A percentile compares a stretch with the other conserved stretches of the same genome.
Conservation (phyloP, 768 basidiomycete genomes). For the Boletellus ananas region DNA sequence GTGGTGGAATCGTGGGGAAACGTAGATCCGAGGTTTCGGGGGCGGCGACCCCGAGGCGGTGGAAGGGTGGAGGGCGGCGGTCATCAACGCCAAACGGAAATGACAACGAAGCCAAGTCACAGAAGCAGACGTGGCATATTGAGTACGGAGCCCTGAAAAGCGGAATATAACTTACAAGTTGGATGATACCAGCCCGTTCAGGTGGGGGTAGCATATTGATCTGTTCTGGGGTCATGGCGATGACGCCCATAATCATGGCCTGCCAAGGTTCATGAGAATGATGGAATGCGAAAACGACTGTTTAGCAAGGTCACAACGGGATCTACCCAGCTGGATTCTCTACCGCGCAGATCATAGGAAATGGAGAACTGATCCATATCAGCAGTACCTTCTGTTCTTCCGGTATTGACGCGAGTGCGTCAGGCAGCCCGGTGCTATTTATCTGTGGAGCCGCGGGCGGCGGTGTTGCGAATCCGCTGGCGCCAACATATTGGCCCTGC, state of each 20-base stretch:
- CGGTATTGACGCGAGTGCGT: conserved; percentile 55
- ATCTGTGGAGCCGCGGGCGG: conserved; percentile 20
- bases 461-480: conserved; percentile 19
- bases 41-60: conserved; percentile 5
- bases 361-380: conserved; percentile 5
- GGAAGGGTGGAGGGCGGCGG: conserved; percentile 17
- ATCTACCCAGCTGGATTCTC: neutral
- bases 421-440: conserved; percentile 35
- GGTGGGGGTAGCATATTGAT: conserved; percentile 68
- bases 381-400: conserved; percentile 63
- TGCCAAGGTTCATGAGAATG: conserved; percentile 26
- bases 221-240: conserved; percentile 83
- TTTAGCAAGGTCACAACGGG: neutral
- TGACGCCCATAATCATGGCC: conserved; percentile 74
- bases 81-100: conserved; percentile 26
- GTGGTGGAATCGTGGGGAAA: conserved; percentile 12
- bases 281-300: conserved; percentile 1
- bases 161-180: conserved; percentile 59
- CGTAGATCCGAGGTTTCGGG: conserved; percentile 5
- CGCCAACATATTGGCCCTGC: conserved; percentile 18
- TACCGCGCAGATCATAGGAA: conserved; percentile 3
- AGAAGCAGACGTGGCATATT: conserved; percentile 8
- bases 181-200: conserved; percentile 75
- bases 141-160: conserved; percentile 5
- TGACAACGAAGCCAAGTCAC: conserved; percentile 8